phyloP scores from a whole-genome alignment of 495 filamentous ascomycete genomes.

The Xylaria sp. region DNA sequence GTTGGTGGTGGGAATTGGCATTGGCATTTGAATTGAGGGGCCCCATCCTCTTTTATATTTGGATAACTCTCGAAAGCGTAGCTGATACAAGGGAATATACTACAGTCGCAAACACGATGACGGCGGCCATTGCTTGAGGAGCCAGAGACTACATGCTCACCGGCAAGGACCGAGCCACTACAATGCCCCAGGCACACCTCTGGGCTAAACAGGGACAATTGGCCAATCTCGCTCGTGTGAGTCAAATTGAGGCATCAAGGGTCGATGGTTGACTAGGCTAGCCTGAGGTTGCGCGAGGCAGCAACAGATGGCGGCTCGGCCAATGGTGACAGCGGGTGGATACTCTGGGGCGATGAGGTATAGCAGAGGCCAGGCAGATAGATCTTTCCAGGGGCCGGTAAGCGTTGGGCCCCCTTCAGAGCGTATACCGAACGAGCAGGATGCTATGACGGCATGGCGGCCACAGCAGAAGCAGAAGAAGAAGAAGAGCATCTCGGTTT shows the following conservation, averaged over 20 bases:
- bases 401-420: background rate
- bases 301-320: conserved; percentile 2
- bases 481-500: conserved; percentile 4
- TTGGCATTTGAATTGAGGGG: background rate
- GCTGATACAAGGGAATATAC: background rate
- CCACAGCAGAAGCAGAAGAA: too few relatives aligned
- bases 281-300: conserved; percentile 16
- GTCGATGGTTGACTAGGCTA: background rate
- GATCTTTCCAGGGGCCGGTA: conserved; percentile 3
- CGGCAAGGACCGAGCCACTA: conserved; percentile 9
- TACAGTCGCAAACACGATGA: background rate
- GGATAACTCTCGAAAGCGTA: background rate
- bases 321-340: background rate
- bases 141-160: background rate
- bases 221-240: conserved; percentile 13
- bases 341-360: conserved; percentile 20
- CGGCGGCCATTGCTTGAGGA: background rate
- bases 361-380: conserved; percentile 14
- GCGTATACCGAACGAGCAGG: background rate
- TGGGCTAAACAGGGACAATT: conserved; percentile 16
- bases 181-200: conserved; percentile 18
- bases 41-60: background rate
- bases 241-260: conserved; percentile 23
- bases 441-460: too few relatives aligned
- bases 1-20: background rate